phyloP scores from a whole-genome alignment of 2,329 filamentous ascomycete species.

The Aureobasidium sp. region DNA sequence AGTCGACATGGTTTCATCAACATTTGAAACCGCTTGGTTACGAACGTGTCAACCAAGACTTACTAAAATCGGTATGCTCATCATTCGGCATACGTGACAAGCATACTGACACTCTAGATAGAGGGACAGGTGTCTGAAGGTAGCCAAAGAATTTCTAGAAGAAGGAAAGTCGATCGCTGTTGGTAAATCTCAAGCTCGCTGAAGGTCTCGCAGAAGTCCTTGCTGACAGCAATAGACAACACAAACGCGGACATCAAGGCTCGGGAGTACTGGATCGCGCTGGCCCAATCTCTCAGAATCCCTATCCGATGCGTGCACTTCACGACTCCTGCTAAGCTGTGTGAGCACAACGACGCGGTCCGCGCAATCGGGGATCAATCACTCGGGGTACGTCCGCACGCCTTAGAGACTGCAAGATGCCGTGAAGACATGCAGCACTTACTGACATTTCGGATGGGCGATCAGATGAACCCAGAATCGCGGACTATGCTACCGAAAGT shows the following conservation, averaged over 20 bases:
- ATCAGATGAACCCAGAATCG: conserved; percentile 73
- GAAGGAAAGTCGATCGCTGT: conserved; percentile 65
- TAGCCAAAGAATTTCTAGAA: conserved; percentile 58
- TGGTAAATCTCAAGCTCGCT: conserved; percentile 48
- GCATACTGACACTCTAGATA: conserved; percentile 32
- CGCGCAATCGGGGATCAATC: conserved; percentile 49
- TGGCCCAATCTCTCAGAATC: conserved; percentile 63
- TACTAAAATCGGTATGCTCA: conserved; percentile 60
- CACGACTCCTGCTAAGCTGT: conserved; percentile 60
- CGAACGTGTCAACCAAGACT: conserved; percentile 83
- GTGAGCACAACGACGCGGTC: conserved; percentile 82
- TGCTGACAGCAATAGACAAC: conserved; percentile 57
- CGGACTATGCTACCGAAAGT: conserved; percentile 66
- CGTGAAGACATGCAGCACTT: not conserved
- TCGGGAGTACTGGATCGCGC: conserved; percentile 66
- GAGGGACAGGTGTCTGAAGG: conserved; percentile 62
- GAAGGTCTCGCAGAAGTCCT: no score
- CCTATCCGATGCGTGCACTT: conserved; percentile 84
- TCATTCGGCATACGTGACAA: no score
- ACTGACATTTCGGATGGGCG: not conserved
- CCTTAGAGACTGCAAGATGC: not conserved
- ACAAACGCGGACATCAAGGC: conserved; percentile 83
- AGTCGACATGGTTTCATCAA: conserved; percentile 83
- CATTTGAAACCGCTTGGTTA: conserved; percentile 73
- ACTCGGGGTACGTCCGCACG: not conserved